Conservation (phyloP, 73 alveolate genomes). For the Paramecium sonneborni region DNA sequence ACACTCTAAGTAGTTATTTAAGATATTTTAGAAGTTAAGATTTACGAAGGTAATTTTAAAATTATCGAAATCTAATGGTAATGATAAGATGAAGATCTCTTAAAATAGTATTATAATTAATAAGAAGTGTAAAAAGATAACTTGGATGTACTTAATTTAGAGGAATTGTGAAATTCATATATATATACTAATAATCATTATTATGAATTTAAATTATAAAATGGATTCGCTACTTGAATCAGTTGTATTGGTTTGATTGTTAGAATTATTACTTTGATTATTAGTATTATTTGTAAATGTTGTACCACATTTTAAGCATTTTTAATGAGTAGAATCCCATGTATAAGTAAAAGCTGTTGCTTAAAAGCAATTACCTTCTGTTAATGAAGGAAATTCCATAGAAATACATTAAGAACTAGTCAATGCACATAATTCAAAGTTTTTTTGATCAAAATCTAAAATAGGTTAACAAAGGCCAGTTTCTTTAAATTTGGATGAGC, state of each 20-base stretch:
- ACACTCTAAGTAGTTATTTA: neutral
- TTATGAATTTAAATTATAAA: neutral
- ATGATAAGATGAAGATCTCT: neutral
- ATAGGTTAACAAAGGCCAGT: constrained; percentile 23
- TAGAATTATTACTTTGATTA: neutral
- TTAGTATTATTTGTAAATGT: neutral
- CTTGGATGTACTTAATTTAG: neutral
- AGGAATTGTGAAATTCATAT: constrained; percentile 25
- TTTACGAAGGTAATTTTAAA: constrained; percentile 24
- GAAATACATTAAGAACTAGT: neutral
- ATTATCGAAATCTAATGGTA: neutral
- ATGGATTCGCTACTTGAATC: neutral
- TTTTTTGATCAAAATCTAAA: neutral
- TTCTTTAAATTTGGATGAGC: neutral
- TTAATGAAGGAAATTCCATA: neutral
- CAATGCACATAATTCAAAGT: neutral
- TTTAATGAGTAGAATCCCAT: neutral
- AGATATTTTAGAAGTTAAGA: neutral
- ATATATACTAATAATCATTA: constrained; percentile 18
- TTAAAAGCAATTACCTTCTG: neutral
- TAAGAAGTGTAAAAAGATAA: neutral
- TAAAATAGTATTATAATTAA: constrained; percentile 25
- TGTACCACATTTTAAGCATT: neutral
- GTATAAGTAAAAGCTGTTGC: constrained; percentile 16
- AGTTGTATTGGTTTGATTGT: neutral